Evolutionary conservation across 139 green algal genomes (phyloP).

Genomic region (Coccomyxa sp.): DNA sequence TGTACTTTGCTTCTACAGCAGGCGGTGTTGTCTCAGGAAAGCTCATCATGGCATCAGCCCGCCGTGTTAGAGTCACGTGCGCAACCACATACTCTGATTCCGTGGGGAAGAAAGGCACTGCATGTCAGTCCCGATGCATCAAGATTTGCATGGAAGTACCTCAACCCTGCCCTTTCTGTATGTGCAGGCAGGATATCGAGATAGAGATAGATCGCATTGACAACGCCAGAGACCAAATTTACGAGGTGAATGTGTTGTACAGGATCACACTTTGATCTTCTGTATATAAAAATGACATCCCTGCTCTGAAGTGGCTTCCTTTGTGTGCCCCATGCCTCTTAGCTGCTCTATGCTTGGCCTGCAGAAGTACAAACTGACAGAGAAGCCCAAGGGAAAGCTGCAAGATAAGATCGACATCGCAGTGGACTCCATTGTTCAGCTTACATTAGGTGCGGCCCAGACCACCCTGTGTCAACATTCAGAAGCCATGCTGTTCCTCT

Average conservation of each 20-base stretch:
- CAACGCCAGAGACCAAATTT: slow-evolving; percentile 7
- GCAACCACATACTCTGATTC: slow-evolving; percentile 9
- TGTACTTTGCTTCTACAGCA: slow-evolving; percentile 67
- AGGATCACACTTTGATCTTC: not conserved
- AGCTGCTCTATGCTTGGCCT: not conserved
- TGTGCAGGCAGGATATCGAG: slow-evolving; percentile 65
- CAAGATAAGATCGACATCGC: slow-evolving; percentile 34
- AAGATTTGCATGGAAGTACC: too few relatives aligned
- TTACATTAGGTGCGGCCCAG: slow-evolving; percentile 32
- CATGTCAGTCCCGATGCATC: too few relatives aligned
- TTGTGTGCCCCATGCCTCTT: too few relatives aligned
- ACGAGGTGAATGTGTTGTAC: slow-evolving; percentile 4
- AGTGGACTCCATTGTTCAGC: slow-evolving; percentile 42
- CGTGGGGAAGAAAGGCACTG: too few relatives aligned
- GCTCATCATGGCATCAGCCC: slow-evolving; percentile 47
- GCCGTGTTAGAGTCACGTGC: slow-evolving; percentile 62
- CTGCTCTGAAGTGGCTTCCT: too few relatives aligned
- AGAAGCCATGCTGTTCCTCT: too few relatives aligned
- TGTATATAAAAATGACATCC: too few relatives aligned
- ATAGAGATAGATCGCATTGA: slow-evolving; percentile 77
- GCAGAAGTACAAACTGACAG: slow-evolving; percentile 50
- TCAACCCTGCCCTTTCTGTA: too few relatives aligned
- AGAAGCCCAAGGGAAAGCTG: slow-evolving; percentile 33
- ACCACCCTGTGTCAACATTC: not conserved
- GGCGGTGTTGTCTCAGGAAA: slow-evolving; percentile 52